Percentiles rank a stretch among this genome's conserved stretches.
These are phyloP conservation scores for Medicago lupulina DNA, from an alignment of 306 rosid species.

Conservation along the genomic window DNA sequence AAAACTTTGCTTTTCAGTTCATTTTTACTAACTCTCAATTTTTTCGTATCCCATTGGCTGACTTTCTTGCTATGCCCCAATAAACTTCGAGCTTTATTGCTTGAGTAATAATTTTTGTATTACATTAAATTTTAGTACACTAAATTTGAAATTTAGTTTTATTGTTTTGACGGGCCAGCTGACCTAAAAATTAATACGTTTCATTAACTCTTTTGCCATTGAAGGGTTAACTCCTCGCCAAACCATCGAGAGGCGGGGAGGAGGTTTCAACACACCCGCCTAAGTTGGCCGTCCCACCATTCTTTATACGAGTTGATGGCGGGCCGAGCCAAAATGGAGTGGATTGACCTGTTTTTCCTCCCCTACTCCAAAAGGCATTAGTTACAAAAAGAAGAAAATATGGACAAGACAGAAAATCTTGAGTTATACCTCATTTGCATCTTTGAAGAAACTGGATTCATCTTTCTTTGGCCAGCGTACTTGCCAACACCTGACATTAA, in stretches of 20 bases:
- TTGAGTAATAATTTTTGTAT: too few species aligned
- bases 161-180: too few species aligned
- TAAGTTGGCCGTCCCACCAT: not conserved
- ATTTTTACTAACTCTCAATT: too few species aligned
- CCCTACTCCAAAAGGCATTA: not conserved
- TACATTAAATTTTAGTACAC: too few species aligned
- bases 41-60: too few species aligned
- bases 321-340: not conserved
- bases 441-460: slow-evolving; percentile 50
- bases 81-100: too few species aligned
- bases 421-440: slow-evolving; percentile 58
- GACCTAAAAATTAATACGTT: too few species aligned
- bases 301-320: not conserved
- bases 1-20: too few species aligned
- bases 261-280: not conserved
- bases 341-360: not conserved
- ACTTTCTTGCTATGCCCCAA: too few species aligned
- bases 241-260: not conserved
- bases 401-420: not conserved
- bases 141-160: too few species aligned
- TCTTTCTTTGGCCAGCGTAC: slow-evolving; percentile 61
- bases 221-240: not conserved
- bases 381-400: not conserved
- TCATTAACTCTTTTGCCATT: not conserved
- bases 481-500: slow-evolving; percentile 51